phyloP scores from a whole-genome alignment of 345 rosid genomes.

The Mercurialis annua region DNA sequence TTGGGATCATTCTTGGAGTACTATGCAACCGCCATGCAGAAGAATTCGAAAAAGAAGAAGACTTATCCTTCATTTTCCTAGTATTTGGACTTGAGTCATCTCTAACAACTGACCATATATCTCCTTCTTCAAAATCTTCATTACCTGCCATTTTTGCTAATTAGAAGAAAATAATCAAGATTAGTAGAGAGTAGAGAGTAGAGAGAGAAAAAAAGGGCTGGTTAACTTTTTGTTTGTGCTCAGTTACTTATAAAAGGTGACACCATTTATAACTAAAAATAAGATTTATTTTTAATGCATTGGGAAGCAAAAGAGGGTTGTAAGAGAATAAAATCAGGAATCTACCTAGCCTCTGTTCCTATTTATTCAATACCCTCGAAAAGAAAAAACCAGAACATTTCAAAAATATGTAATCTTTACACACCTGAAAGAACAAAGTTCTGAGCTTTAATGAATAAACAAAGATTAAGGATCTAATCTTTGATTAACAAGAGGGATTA shows the following conservation, averaged over 20 bases:
- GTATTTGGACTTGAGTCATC: constrained; percentile 40
- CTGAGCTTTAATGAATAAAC: constrained; percentile 4
- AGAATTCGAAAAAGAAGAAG: constrained; percentile 27
- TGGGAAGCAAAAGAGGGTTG: constrained; percentile 25
- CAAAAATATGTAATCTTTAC: constrained; percentile 13
- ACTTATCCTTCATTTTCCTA: constrained; percentile 34
- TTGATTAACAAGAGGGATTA: constrained; percentile 8
- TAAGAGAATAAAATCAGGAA: constrained; percentile 48
- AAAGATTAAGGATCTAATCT: no score
- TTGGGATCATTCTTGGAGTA: constrained; percentile 41
- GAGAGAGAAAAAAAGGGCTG: constrained; percentile 3
- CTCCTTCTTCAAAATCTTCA: constrained; percentile 76
- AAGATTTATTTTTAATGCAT: constrained; percentile 1
- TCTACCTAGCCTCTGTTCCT: constrained; percentile 38
- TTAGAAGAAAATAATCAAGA: neutral
- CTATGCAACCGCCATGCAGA: constrained; percentile 40
- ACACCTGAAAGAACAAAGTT: no score
- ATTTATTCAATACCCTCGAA: constrained; percentile 32
- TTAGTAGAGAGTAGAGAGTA: constrained; percentile 10
- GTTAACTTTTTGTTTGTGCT: neutral
- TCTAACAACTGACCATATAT: constrained; percentile 51
- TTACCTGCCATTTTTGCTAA: constrained; percentile 35
- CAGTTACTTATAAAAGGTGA: no score
- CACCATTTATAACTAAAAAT: no score
- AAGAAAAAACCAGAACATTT: constrained; percentile 14